Evolutionary conservation across 495 filamentous ascomycete genomes (phyloP), one percentile per base, ranked within the genome.

Genomic region (Symbiotaphrina buchneri): DNA sequence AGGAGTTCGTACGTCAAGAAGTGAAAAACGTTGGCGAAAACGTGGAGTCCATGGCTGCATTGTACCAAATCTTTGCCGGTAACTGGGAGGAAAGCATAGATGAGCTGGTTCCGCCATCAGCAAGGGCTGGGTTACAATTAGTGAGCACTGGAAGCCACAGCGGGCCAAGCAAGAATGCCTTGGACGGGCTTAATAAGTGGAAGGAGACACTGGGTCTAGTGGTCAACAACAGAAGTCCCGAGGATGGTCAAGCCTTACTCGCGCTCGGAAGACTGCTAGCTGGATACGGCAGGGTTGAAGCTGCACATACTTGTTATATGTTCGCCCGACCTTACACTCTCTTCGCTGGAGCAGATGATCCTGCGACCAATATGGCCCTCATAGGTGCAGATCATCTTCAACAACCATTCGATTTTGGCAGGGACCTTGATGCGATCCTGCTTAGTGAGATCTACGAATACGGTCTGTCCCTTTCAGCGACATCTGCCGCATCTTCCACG

Each of bases 11-110:
- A 10, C 72, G 79, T 41, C 74, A 81, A 35, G 85, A 99, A 43
- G 76, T 99, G 17, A 82, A 82, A 43, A 73, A 68, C 10, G 53
- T 69, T 1, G 70, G 74, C 4, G 61, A 66, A 20, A 78, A 78
- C 33, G 74, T 75, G 16, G 74, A 92, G 44, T 77, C 84, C 6
- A 58, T 95, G 24, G 82, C 90, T 11, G 76, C 82, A 4, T 54
- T 95, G 8, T 99, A 95, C 46, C 76, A 84, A 40, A 71, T 92
- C 4, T 77, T 99, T 36, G 83, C 83, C 18, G 84, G 87, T 0
- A 95, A 93, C 42, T 67, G 73, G 36, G 85, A 94, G 34, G 90
- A 95, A 39, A 85, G 82, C 38, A 67, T 95, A 19, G 87, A 99
- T 47, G 83, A 94, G 43, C 68, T 99, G 28, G 87, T 99, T n/a